Evolutionary conservation across 148 eudicot genomes (phyloP).

Genomic region (Gaultheria prostrata): DNA sequence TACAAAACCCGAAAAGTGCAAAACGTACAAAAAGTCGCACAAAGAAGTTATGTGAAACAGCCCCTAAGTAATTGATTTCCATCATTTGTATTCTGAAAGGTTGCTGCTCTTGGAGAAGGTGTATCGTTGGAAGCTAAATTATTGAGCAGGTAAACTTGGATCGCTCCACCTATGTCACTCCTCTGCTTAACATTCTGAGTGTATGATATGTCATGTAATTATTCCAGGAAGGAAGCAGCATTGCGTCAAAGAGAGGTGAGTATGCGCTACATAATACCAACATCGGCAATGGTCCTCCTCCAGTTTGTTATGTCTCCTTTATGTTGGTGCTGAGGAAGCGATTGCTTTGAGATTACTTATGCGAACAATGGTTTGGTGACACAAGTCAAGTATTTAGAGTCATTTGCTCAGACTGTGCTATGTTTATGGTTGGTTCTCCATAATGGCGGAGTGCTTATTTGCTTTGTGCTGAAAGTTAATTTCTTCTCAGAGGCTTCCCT

Average conservation of each 20-base stretch:
- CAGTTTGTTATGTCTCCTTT: slow-evolving; percentile 3
- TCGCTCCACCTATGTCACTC: slow-evolving; percentile 18
- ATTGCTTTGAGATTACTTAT: background rate
- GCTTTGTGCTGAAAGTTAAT: slow-evolving; percentile 11
- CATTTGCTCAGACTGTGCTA: background rate
- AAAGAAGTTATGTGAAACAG: too few species aligned
- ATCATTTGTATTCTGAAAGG: slow-evolving; percentile 36
- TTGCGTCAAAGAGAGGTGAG: slow-evolving; percentile 92
- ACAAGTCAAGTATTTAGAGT: slow-evolving; percentile 7
- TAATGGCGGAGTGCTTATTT: slow-evolving; percentile 4
- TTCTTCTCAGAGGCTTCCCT: slow-evolving; percentile 14
- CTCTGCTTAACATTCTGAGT: slow-evolving; percentile 17
- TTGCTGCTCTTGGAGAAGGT: slow-evolving; percentile 96
- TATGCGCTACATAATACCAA: slow-evolving; percentile 8
- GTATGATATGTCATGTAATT: slow-evolving; percentile 26
- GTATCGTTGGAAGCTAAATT: slow-evolving; percentile 92
- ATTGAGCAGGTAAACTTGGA: slow-evolving; percentile 67
- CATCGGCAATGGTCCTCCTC: background rate
- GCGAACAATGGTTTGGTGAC: slow-evolving; percentile 2
- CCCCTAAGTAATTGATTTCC: background rate
- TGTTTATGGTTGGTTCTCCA: background rate
- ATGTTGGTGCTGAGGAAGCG: background rate
- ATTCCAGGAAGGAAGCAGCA: slow-evolving; percentile 94
- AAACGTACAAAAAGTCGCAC: too few species aligned
- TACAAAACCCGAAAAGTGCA: too few species aligned